Conservation (phyloP, 441 rosid species). For the Pelargonium cotyledonis region DNA sequence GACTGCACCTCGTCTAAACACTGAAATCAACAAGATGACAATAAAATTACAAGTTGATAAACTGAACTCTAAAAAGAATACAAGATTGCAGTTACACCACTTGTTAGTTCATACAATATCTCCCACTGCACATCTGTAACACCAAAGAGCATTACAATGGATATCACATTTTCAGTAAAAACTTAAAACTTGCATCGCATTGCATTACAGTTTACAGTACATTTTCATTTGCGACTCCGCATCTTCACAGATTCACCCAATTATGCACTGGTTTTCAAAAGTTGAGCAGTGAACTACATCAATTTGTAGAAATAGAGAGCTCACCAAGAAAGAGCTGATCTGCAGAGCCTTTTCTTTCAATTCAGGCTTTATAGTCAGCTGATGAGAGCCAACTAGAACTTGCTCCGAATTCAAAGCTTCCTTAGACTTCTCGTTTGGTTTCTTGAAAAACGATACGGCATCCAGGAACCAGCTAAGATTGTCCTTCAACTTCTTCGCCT, state of each 20-base stretch:
- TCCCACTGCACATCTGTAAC: background rate
- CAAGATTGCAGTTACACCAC: no score
- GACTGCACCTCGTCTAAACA: conserved; percentile 89
- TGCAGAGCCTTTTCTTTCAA: conserved; percentile 62
- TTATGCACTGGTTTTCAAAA: background rate
- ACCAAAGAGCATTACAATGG: background rate
- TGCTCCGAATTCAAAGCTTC: conserved; percentile 58
- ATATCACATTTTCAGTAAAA: conserved; percentile 4
- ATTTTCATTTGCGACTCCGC: background rate
- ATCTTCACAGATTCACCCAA: background rate
- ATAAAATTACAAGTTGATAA: background rate
- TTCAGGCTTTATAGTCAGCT: conserved; percentile 50
- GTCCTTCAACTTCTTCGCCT: conserved; percentile 71
- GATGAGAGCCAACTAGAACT: conserved; percentile 54
- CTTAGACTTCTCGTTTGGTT: conserved; percentile 59
- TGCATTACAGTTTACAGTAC: background rate
- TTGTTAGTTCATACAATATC: background rate
- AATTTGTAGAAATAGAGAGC: conserved; percentile 15
- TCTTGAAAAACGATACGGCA: conserved; percentile 50
- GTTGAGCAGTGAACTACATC: background rate
- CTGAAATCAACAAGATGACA: conserved; percentile 36
- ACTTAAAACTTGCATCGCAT: background rate
- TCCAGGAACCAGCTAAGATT: conserved; percentile 68
- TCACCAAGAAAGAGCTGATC: conserved; percentile 64
- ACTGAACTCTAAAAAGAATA: background rate